Base-by-base conservation (phyloP, 1,139 yeast genomes). In the Ashbya aceris region DNA sequence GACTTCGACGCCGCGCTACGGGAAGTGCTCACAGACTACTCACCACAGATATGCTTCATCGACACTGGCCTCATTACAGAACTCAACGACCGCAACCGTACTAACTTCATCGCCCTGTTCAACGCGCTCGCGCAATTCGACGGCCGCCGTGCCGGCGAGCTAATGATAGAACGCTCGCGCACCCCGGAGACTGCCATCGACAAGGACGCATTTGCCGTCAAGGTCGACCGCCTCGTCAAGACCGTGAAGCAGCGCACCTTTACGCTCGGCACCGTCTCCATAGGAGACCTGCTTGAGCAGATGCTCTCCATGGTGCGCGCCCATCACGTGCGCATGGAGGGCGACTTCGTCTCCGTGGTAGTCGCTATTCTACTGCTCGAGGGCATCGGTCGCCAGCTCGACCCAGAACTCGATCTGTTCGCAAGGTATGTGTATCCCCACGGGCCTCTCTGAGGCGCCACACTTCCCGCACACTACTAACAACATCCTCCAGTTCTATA, bases 301-400 rank as follows among this genome's bases (percentile, higher is more conserved):
- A 91, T 91, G 69, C 70, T 91, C 46, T 70, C 79, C 1, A 87
- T 91, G 96, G 97, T 93, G 12, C 72, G 97, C 45, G 69, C 71
- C 12, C 98, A 91, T 60, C 99, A 93, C 61, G 98, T 91, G 14
- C 73, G 96, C 58, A 84, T 93, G 96, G 99, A 91, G 57, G 94
- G 95, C 7, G 98, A 91, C 61, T 91, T 91, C 57, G 81, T 91
- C 38, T 86, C 95, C 23, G 95, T 93, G 26, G 83, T 91, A 12
- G 87, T 91, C 33, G 95, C 97, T 1, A 87, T 91, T 30, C 65
- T 91, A 41, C 69, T 91, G 45, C 66, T 91, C 45, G 98, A 91
- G 64, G 98, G 98, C 10, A 84, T 91, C 43, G 98, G 98, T 14
- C 72, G 97, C 59, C 95, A 84, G 62, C 69, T 91, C 45, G 95